Evolutionary conservation across 176 grass and related monocot species (phyloP).

Genomic region (Carex myosuroides): DNA sequence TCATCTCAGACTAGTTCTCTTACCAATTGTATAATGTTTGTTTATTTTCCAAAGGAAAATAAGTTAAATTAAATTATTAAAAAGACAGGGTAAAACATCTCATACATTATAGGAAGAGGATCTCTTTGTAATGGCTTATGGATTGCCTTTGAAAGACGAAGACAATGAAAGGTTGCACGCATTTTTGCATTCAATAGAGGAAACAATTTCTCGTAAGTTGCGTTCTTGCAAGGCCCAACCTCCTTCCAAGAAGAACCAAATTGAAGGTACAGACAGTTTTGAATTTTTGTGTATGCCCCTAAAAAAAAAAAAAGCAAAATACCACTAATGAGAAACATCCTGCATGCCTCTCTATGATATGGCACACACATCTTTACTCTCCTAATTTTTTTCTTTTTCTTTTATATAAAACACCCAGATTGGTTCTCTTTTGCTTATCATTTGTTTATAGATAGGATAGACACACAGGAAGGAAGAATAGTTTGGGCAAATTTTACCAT

Average conservation of each 20-base stretch:
- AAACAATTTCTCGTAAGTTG: constrained; percentile 83
- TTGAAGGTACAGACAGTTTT: constrained; percentile 56
- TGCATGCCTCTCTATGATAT: neutral
- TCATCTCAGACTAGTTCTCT: constrained; percentile 11
- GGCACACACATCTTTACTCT: neutral
- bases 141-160: constrained; percentile 80
- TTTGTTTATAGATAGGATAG: neutral
- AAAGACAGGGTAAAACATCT: constrained; percentile 11
- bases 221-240: constrained; percentile 76
- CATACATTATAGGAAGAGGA: constrained; percentile 71
- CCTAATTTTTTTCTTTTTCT: neutral
- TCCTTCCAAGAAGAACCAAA: constrained; percentile 71
- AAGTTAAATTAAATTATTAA: neutral
- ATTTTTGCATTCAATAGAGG: constrained; percentile 82
- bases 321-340: neutral
- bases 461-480: neutral
- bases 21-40: neutral
- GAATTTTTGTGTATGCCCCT: neutral
- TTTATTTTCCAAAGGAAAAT: constrained; percentile 1
- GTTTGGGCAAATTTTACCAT: neutral
- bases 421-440: neutral
- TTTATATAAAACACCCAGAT: neutral
- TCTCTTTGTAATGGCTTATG: constrained; percentile 87
- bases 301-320: neutral
- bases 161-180: constrained; percentile 78